Conservation (phyloP, 23 red algal species). For the Gracilaria vermiculophylla region DNA sequence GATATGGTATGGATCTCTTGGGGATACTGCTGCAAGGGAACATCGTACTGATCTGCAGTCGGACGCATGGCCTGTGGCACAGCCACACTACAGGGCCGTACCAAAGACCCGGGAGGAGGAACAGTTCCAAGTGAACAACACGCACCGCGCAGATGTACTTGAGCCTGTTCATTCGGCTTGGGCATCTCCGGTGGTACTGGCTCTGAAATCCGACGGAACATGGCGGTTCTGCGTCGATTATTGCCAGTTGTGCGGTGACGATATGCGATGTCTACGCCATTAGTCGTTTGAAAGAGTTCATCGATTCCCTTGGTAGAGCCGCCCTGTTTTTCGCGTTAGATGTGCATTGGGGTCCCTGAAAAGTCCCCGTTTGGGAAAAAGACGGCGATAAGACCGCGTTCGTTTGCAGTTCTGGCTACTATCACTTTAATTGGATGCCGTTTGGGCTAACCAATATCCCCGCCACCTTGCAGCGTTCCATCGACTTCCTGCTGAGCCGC, state of each 20-base stretch:
- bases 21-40: not conserved
- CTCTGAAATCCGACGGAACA: not conserved
- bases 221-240: slow-evolving; percentile 41
- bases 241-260: not conserved
- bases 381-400: slow-evolving; percentile 30
- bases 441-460: slow-evolving; percentile 20
- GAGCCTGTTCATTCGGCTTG: not conserved
- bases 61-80: not conserved
- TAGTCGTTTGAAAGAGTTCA: slow-evolving; percentile 12
- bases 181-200: slow-evolving; percentile 14
- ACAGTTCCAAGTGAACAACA: not conserved
- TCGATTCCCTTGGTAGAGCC: slow-evolving; percentile 5
- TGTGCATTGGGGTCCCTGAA: not conserved
- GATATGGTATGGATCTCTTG: not conserved
- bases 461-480: slow-evolving; percentile 32
- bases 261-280: slow-evolving; percentile 13
- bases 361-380: not conserved
- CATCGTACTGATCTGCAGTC: not conserved
- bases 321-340: not conserved
- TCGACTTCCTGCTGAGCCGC: not conserved
- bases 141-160: not conserved
- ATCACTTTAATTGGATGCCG: slow-evolving; percentile 1
- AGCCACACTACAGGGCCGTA: not conserved
- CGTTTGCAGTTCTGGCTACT: not conserved
- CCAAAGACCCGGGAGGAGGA: not conserved